Conservation (phyloP, 2,329 filamentous ascomycete species). For the Trichoderma gracile region DNA sequence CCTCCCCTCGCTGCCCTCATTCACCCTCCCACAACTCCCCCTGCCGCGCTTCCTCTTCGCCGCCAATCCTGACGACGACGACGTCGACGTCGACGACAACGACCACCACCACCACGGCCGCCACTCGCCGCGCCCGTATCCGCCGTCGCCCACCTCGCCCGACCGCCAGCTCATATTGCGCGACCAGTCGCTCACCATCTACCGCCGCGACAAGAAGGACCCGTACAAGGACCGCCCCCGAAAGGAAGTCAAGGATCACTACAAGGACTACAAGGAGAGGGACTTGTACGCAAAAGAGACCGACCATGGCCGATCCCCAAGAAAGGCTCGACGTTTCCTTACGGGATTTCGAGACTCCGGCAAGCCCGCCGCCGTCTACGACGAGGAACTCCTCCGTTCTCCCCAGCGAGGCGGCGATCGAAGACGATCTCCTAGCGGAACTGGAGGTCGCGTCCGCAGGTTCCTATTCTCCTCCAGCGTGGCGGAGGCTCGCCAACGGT, state of each 20-base stretch:
- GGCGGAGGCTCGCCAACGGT: conserved; percentile 62
- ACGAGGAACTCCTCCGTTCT: conserved; percentile 37
- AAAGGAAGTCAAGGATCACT: conserved; percentile 21
- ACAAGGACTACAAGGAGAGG: conserved; percentile 23
- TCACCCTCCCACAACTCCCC: conserved; percentile 39
- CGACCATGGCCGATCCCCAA: conserved; percentile 38
- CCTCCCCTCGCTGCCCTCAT: conserved; percentile 40
- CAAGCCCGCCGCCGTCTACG: conserved; percentile 38
- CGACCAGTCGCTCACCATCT: conserved; percentile 38
- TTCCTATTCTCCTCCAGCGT: conserved; percentile 62
- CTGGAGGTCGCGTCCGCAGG: conserved; percentile 52
- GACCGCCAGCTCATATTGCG: conserved; percentile 37
- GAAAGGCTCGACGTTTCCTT: conserved; percentile 54
- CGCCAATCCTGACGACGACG: conserved; percentile 29
- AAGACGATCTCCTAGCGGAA: conserved; percentile 44
- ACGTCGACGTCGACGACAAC: not conserved
- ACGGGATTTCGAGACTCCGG: conserved; percentile 56
- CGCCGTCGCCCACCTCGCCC: conserved; percentile 26
- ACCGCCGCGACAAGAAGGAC: conserved; percentile 34
- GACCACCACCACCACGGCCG: no score
- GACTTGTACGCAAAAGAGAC: conserved; percentile 19
- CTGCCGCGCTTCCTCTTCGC: conserved; percentile 35
- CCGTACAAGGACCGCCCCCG: conserved; percentile 7
- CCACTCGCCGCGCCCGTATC: conserved; percentile 27
- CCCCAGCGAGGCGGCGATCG: conserved; percentile 40